These are phyloP conservation scores for Cyamopsis tetragonoloba DNA, from an alignment of 306 rosid genomes.

Conservation along the genomic window DNA sequence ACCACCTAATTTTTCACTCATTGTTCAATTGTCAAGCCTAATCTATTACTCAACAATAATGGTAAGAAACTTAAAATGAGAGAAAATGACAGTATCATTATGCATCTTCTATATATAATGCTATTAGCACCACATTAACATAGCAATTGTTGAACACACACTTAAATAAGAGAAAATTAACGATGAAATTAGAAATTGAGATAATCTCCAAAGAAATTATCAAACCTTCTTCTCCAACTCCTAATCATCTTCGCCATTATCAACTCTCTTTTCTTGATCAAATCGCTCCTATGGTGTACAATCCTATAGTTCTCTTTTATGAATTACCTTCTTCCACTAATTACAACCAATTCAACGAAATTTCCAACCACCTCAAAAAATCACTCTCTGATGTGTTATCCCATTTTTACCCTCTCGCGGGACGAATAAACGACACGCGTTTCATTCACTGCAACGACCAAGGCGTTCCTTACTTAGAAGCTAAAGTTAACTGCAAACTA, in stretches of 20 bases:
- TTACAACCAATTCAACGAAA: background rate
- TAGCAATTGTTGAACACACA: background rate
- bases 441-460: slow-evolving; percentile 43
- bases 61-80: background rate
- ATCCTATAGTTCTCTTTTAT: slow-evolving; percentile 41
- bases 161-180: background rate
- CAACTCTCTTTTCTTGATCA: slow-evolving; percentile 57
- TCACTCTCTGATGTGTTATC: slow-evolving; percentile 44
- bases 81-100: background rate
- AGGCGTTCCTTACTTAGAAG: slow-evolving; percentile 44
- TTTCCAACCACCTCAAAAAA: slow-evolving; percentile 35
- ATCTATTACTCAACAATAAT: too few species aligned
- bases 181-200: slow-evolving; percentile 25
- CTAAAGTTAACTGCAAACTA: slow-evolving; percentile 38
- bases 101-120: too few species aligned
- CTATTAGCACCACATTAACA: too few species aligned
- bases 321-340: background rate
- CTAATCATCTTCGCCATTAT: slow-evolving; percentile 34
- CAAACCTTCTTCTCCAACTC: slow-evolving; percentile 46
- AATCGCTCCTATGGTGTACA: slow-evolving; percentile 35
- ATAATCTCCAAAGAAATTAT: slow-evolving; percentile 34
- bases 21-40: too few species aligned
- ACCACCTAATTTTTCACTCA: too few species aligned
- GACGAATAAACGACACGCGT: slow-evolving; percentile 23
- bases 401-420: slow-evolving; percentile 45